Conservation (phyloP, 371 early-diverging fungal species). For the Apophysomyces ossiformis region DNA sequence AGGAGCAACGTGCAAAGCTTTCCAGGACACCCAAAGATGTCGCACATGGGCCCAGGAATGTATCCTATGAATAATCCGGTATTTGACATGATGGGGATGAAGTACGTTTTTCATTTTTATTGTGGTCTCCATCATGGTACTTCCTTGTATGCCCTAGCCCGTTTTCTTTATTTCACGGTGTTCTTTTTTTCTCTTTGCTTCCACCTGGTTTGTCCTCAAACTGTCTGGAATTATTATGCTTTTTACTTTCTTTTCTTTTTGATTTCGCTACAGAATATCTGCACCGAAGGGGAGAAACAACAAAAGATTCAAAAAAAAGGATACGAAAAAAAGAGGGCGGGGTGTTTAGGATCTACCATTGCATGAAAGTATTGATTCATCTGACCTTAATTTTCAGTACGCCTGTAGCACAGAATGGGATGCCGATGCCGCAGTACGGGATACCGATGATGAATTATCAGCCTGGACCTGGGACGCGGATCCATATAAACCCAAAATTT, state of each 20-base stretch:
- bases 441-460: constrained; percentile 9
- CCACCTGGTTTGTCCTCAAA: constrained; percentile 7
- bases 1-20: not conserved
- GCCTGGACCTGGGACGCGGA: not conserved
- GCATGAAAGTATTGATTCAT: constrained; percentile 8
- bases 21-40: constrained; percentile 1
- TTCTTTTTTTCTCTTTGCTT: not conserved
- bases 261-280: not conserved
- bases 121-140: constrained; percentile 8
- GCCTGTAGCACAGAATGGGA: constrained; percentile 4
- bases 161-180: not conserved
- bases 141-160: constrained; percentile 2
- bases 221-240: not conserved
- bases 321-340: not conserved
- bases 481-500: constrained; percentile 1
- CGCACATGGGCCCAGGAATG: constrained; percentile 7
- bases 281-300: not conserved
- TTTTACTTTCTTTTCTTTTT: not conserved
- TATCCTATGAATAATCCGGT: constrained; percentile 10
- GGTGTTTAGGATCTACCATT: constrained; percentile 5
- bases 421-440: constrained; percentile 3
- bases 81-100: constrained; percentile 12
- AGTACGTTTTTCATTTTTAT: constrained; percentile 4
- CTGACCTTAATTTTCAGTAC: constrained; percentile 9
- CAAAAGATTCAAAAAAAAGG: not conserved